Evolutionary conservation across 2,329 filamentous ascomycete genomes (phyloP).

Genomic region (Mycocentrospora acerina): DNA sequence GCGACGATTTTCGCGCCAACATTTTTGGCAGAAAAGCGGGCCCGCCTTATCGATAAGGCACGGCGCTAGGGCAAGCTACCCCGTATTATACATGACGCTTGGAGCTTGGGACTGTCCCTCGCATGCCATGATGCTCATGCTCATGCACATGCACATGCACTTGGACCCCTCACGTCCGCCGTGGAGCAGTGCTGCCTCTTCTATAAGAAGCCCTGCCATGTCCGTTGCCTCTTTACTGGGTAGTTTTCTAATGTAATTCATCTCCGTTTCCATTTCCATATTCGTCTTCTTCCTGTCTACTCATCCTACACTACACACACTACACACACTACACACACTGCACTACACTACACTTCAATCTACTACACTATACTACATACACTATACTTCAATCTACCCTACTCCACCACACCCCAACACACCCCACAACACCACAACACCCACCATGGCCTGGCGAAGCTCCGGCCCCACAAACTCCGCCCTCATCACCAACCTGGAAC

Average conservation of each 20-base stretch:
- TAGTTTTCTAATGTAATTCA: background rate
- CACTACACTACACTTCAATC: background rate
- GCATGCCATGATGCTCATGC: too few relatives aligned
- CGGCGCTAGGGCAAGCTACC: too few relatives aligned
- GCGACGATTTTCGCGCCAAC: conserved; percentile 21
- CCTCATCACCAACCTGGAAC: conserved; percentile 76
- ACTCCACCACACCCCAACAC: conserved; percentile 16
- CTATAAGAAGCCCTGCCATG: too few relatives aligned
- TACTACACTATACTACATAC: too few relatives aligned
- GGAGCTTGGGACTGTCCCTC: conserved; percentile 3
- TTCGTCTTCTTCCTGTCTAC: too few relatives aligned
- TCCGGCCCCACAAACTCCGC: conserved; percentile 72
- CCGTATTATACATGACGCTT: conserved; percentile 3
- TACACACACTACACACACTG: too few relatives aligned
- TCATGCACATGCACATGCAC: too few relatives aligned
- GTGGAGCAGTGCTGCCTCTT: too few relatives aligned
- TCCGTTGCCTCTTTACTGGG: too few relatives aligned
- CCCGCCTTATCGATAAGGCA: background rate
- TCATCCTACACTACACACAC: too few relatives aligned
- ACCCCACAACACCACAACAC: conserved; percentile 8
- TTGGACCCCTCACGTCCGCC: conserved; percentile 15
- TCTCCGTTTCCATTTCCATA: too few relatives aligned
- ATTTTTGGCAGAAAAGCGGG: conserved; percentile 15
- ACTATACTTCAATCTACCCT: too few relatives aligned
- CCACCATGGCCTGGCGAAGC: conserved; percentile 85